Percentiles rank a stretch among this genome's conserved stretches.
phyloP scores from a whole-genome alignment of 495 filamentous ascomycete genomes.

The Lepidopterella palustris region DNA sequence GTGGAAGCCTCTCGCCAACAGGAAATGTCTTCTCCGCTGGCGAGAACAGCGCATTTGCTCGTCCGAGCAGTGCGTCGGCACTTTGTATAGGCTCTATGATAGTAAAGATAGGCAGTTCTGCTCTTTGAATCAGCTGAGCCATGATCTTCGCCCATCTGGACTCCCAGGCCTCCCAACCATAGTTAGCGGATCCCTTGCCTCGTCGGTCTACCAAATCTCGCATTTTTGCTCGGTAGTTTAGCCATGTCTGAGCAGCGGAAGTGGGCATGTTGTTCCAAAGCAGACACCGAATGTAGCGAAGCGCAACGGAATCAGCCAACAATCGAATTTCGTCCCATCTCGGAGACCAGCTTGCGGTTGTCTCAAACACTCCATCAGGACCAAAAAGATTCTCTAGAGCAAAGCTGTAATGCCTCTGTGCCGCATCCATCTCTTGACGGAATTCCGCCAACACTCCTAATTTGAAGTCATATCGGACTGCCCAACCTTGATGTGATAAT shows the following conservation, averaged over 20 bases:
- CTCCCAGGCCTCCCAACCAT: constrained; percentile 86
- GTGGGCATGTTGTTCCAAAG: constrained; percentile 70
- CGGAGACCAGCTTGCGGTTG: constrained; percentile 73
- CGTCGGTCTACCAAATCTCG: constrained; percentile 69
- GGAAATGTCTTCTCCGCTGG: constrained; percentile 62
- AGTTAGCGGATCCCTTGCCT: constrained; percentile 73
- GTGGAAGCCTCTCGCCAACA: constrained; percentile 57
- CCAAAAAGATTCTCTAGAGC: constrained; percentile 77
- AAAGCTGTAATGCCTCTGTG: constrained; percentile 71
- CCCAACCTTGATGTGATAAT: constrained; percentile 80
- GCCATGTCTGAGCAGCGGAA: constrained; percentile 69
- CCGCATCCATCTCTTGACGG: constrained; percentile 80
- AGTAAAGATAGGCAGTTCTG: constrained; percentile 42
- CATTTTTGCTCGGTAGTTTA: constrained; percentile 61
- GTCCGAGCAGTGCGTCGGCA: constrained; percentile 9
- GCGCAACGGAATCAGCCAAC: constrained; percentile 68
- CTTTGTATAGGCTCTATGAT: constrained; percentile 13
- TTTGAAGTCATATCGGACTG: constrained; percentile 88
- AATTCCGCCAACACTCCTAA: constrained; percentile 84
- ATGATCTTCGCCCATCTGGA: constrained; percentile 75
- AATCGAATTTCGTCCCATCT: constrained; percentile 81
- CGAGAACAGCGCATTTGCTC: constrained; percentile 44
- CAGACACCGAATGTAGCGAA: constrained; percentile 72
- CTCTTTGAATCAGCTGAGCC: constrained; percentile 68
- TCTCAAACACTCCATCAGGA: constrained; percentile 69